Evolutionary conservation across 2,329 filamentous ascomycete species (phyloP).

Genomic region (Thermoascus crustaceus): DNA sequence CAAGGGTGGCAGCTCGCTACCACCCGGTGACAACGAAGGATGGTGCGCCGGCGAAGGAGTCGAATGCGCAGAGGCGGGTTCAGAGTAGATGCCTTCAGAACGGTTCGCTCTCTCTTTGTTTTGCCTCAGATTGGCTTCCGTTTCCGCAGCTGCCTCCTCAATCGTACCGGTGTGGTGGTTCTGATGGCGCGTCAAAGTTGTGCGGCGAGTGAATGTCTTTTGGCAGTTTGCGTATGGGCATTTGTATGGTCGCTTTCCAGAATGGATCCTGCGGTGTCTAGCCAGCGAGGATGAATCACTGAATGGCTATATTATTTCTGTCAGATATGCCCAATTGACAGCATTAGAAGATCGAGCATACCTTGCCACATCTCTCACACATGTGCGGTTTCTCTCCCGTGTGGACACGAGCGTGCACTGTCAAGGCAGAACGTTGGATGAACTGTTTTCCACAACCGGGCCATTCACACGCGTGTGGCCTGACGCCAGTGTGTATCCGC

Average conservation of each 20-base stretch:
- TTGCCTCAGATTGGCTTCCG: conserved; percentile 70
- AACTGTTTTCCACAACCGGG: conserved; percentile 90
- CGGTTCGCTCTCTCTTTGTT: conserved; percentile 31
- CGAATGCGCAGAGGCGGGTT: conserved; percentile 41
- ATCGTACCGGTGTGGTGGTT: conserved; percentile 93
- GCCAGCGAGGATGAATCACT: conserved; percentile 93
- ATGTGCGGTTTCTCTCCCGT: conserved; percentile 98
- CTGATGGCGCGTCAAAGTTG: conserved; percentile 89
- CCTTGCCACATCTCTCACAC: conserved; percentile 95
- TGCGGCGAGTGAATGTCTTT: conserved; percentile 94
- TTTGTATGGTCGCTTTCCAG: conserved; percentile 91
- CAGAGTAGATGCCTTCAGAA: conserved; percentile 36
- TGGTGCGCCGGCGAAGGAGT: conserved; percentile 80
- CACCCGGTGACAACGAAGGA: conserved; percentile 69
- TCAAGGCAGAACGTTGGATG: conserved; percentile 91
- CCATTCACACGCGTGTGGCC: conserved; percentile 88
- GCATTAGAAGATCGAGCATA: conserved; percentile 36
- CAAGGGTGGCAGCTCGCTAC: conserved; percentile 59
- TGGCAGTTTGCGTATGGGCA: conserved; percentile 96
- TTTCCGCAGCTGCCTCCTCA: conserved; percentile 84
- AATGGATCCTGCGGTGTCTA: conserved; percentile 88
- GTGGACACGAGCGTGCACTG: conserved; percentile 89
- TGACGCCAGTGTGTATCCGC: conserved; percentile 84
- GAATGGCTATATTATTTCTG: conserved; percentile 61
- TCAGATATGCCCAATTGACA: not conserved